phyloP scores from a whole-genome alignment of 495 filamentous ascomycete genomes.

The Durotheca rogersii region DNA sequence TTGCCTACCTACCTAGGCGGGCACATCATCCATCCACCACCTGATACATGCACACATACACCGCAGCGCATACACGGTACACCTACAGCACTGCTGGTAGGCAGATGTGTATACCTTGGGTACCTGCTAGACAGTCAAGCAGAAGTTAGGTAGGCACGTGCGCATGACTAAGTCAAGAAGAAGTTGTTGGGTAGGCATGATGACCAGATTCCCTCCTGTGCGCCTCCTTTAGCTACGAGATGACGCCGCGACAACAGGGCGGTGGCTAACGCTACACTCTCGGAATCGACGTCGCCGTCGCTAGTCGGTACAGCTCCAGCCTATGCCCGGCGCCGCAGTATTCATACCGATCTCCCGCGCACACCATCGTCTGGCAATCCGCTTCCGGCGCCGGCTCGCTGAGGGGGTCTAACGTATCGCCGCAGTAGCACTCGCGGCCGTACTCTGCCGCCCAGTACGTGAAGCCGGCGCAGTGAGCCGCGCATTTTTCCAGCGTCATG shows the following conservation, averaged over 20 bases:
- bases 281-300: slow-evolving; percentile 3
- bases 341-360: slow-evolving; percentile 33
- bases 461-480: slow-evolving; percentile 33
- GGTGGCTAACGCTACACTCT: slow-evolving; percentile 1
- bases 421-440: slow-evolving; percentile 43
- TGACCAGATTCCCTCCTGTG: no score
- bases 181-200: no score
- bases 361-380: slow-evolving; percentile 40
- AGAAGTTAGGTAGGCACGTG: no score
- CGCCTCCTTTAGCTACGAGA: no score
- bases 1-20: not conserved
- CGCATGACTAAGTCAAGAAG: no score
- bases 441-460: slow-evolving; percentile 41
- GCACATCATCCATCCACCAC: not conserved
- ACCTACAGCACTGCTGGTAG: no score
- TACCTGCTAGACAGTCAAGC: no score
- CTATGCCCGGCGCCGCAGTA: slow-evolving; percentile 41
- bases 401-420: slow-evolving; percentile 34
- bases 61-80: no score
- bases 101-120: no score
- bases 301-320: slow-evolving; percentile 36
- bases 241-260: no score
- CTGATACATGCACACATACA: not conserved
- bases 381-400: slow-evolving; percentile 31
- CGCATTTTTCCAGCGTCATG: slow-evolving; percentile 41